Percentiles rank a stretch among this genome's conserved stretches.
Evolutionary conservation across 73 alveolate species (phyloP).

Genomic region (Breviolum minutum): DNA sequence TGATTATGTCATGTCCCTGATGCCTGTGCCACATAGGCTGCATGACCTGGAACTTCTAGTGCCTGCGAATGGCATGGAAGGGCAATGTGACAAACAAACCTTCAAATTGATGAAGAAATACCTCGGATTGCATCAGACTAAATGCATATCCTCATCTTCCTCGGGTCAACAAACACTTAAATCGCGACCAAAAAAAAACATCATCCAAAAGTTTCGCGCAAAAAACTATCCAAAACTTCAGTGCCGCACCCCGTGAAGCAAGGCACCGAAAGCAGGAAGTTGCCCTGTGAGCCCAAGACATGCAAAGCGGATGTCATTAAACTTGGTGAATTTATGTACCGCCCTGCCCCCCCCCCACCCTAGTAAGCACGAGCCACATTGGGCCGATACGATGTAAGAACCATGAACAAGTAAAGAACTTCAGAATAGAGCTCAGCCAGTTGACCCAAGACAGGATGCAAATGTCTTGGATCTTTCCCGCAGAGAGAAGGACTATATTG

Average conservation of each 20-base stretch:
- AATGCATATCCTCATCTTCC: neutral
- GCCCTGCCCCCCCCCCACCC: constrained; percentile 71
- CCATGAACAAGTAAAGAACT: too few relatives aligned
- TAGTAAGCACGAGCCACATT: neutral
- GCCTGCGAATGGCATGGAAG: neutral
- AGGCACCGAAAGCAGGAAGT: constrained; percentile 7
- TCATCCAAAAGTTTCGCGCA: neutral
- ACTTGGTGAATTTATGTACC: neutral
- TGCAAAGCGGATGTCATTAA: too few relatives aligned
- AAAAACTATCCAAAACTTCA: neutral
- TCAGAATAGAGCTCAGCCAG: too few relatives aligned
- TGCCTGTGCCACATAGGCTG: constrained; percentile 32
- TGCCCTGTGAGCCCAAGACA: neutral
- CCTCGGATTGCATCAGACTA: too few relatives aligned
- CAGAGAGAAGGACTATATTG: too few relatives aligned
- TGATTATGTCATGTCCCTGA: neutral
- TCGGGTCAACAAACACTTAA: too few relatives aligned
- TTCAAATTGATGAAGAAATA: too few relatives aligned
- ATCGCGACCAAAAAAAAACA: neutral
- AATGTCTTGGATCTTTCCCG: too few relatives aligned
- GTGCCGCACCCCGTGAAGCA: constrained; percentile 26
- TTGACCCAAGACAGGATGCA: too few relatives aligned
- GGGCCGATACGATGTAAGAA: too few relatives aligned
- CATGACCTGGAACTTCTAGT: constrained; percentile 30
- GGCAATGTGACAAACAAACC: neutral